phyloP scores from a whole-genome alignment of 495 filamentous ascomycete genomes.

The Cudoniella acicularis region DNA sequence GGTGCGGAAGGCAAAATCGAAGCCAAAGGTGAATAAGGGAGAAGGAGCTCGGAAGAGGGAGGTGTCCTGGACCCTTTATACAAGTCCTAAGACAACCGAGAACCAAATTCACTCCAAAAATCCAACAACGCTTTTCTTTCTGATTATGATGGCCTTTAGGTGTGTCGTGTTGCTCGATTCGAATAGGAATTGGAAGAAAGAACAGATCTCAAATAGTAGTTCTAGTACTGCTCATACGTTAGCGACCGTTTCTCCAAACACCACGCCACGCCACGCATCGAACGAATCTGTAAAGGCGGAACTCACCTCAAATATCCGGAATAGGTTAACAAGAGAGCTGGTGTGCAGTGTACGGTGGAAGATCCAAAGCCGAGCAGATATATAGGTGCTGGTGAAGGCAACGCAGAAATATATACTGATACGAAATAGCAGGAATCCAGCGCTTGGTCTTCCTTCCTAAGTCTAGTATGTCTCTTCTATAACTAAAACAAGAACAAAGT shows the following conservation, averaged over 20 bases:
- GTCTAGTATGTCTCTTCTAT: not conserved
- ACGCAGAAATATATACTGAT: slow-evolving; percentile 4
- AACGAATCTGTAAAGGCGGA: not conserved
- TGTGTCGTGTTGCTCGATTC: not conserved
- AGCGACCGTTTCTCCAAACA: not conserved
- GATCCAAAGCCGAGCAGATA: not conserved
- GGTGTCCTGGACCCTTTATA: not conserved
- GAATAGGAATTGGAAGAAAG: not conserved
- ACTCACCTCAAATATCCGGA: not conserved
- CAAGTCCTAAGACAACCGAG: no score
- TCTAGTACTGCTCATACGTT: not conserved
- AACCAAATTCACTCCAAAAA: no score
- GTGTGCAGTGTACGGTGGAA: not conserved
- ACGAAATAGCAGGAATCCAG: slow-evolving; percentile 14
- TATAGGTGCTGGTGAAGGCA: not conserved
- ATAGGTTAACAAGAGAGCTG: not conserved
- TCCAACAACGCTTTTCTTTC: no score
- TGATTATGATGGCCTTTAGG: not conserved
- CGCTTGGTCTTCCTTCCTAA: slow-evolving; percentile 17
- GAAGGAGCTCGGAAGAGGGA: not conserved
- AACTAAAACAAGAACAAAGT: slow-evolving; percentile 1
- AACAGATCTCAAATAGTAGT: no score
- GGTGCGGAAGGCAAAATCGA: not conserved
- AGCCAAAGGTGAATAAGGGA: not conserved
- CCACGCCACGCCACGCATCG: not conserved